Evolutionary conservation across 331 rosid species (phyloP).

Genomic region (Rosa hybrid): DNA sequence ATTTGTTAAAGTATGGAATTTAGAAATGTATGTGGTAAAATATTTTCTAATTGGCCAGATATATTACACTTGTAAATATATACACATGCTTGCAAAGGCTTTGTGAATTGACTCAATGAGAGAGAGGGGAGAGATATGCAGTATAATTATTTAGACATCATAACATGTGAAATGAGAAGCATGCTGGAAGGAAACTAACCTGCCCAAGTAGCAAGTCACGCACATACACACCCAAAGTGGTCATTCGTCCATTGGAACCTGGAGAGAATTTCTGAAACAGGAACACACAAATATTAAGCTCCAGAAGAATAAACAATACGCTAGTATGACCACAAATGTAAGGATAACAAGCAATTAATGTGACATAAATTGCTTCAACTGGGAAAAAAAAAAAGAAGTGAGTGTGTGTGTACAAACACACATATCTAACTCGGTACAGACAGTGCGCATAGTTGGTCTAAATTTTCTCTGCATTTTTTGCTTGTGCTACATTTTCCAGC

Average conservation of each 20-base stretch:
- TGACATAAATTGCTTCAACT: neutral
- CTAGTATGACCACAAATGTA: neutral
- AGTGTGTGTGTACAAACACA: too few relatives aligned
- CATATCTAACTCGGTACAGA: too few relatives aligned
- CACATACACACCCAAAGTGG: constrained; percentile 89
- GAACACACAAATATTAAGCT: neutral
- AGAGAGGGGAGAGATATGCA: too few relatives aligned
- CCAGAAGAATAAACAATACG: constrained; percentile 14
- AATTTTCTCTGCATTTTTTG: too few relatives aligned
- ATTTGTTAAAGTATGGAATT: neutral
- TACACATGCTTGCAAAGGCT: neutral
- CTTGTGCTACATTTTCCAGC: too few relatives aligned
- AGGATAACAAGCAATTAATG: neutral
- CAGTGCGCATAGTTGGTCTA: too few relatives aligned
- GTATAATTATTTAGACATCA: constrained; percentile 1
- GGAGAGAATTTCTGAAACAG: constrained; percentile 92
- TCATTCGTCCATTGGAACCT: constrained; percentile 91
- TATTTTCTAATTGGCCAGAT: neutral
- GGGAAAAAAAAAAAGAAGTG: too few relatives aligned
- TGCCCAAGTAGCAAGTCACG: constrained; percentile 99
- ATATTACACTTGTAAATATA: constrained; percentile 1
- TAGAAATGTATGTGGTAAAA: neutral
- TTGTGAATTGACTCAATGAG: too few relatives aligned
- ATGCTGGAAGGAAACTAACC: constrained; percentile 47
- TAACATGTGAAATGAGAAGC: constrained; percentile 3